These are phyloP conservation scores for Wilcoxina mikolae DNA, from an alignment of 495 filamentous ascomycete species.

Conservation along the genomic window DNA sequence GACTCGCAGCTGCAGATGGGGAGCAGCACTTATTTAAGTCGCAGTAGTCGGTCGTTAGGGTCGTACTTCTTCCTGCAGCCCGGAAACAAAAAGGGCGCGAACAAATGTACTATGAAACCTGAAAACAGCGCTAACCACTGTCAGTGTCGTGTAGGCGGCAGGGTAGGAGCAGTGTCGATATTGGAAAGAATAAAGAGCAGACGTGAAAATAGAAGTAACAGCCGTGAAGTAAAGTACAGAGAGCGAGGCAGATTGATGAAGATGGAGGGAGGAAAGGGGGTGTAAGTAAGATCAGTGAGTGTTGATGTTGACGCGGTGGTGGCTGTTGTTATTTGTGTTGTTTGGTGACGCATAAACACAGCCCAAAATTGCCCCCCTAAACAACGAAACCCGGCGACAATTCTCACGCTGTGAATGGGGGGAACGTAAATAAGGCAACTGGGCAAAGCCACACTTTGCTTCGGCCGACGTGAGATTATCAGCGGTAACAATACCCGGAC, in stretches of 20 bases:
- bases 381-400: slow-evolving; percentile 10
- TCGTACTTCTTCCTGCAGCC: not conserved
- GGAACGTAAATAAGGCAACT: not conserved
- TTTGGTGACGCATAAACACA: slow-evolving; percentile 24
- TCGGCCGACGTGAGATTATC: not conserved
- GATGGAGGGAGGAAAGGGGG: no score
- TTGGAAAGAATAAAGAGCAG: not conserved
- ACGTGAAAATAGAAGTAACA: not conserved
- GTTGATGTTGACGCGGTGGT: not conserved
- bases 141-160: not conserved
- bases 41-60: not conserved
- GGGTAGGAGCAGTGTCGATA: not conserved
- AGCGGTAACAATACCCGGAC: not conserved
- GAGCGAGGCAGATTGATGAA: no score
- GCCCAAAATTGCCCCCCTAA: slow-evolving; percentile 14
- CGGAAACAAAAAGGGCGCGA: not conserved
- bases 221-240: no score
- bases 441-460: not conserved
- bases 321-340: slow-evolving; percentile 10
- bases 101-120: not conserved
- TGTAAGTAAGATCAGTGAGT: not conserved
- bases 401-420: not conserved
- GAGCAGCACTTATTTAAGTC: not conserved
- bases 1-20: not conserved
- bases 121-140: not conserved